Evolutionary conservation across 2,329 filamentous ascomycete genomes (phyloP).

Genomic region (Sodiomyces alkalinus): DNA sequence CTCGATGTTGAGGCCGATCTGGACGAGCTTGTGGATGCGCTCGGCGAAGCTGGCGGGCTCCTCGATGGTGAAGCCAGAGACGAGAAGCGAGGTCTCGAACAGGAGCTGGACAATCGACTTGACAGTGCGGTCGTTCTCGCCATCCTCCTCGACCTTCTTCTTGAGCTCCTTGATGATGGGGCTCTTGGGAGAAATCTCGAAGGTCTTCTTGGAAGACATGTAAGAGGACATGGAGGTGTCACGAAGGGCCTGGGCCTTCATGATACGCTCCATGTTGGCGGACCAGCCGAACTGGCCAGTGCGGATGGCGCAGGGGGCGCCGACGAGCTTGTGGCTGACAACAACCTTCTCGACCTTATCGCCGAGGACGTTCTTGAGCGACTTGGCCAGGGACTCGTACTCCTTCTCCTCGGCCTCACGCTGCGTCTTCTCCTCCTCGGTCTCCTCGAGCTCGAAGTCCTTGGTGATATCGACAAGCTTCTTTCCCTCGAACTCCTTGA

Average conservation of each 20-base stretch:
- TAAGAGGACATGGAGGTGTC: slow-evolving; percentile 99
- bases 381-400: slow-evolving; percentile 87
- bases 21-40: slow-evolving; percentile 99
- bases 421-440: slow-evolving; percentile 93
- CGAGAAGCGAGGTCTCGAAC: slow-evolving; percentile 95
- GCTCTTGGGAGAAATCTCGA: slow-evolving; percentile 99
- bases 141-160: slow-evolving; percentile 96
- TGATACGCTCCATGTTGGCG: slow-evolving; percentile 99
- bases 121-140: slow-evolving; percentile 97
- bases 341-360: slow-evolving; percentile 99
- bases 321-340: slow-evolving; percentile 91
- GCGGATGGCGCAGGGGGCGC: slow-evolving; percentile 93
- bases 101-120: slow-evolving; percentile 98
- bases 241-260: slow-evolving; percentile 99
- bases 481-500: slow-evolving; percentile 99
- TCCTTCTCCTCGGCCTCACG: slow-evolving; percentile 98
- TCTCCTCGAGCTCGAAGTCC: slow-evolving; percentile 99
- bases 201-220: slow-evolving; percentile 99
- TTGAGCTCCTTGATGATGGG: slow-evolving; percentile 97
- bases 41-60: slow-evolving; percentile 96
- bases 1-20: slow-evolving; percentile 92
- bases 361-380: slow-evolving; percentile 96
- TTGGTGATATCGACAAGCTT: slow-evolving; percentile 99
- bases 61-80: slow-evolving; percentile 98
- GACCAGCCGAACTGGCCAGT: slow-evolving; percentile 99